Conservation (phyloP, 352 stramenopile species). For the Phytophthora podocarpi region DNA sequence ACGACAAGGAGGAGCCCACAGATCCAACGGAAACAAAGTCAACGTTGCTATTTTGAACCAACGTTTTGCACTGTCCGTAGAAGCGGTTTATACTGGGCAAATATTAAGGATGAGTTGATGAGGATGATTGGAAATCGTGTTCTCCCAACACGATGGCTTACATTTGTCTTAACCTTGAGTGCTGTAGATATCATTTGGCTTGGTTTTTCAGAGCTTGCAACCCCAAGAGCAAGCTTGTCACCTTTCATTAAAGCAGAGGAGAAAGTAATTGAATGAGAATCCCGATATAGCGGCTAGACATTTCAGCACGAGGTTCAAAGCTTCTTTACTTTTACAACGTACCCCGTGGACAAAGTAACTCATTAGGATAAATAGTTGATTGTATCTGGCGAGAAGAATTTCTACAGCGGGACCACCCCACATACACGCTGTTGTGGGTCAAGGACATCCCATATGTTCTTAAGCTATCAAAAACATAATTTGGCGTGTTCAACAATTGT, state of each 20-base stretch:
- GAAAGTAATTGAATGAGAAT: conserved; percentile 1
- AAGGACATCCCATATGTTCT: conserved; percentile 20
- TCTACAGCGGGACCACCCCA: conserved; percentile 25
- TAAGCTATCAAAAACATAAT: background rate
- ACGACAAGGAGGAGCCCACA: too few species aligned
- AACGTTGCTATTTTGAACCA: too few species aligned
- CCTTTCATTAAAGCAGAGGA: background rate
- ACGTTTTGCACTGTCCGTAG: background rate
- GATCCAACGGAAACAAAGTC: too few species aligned
- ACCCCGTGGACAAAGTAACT: background rate
- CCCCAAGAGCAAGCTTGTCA: too few species aligned
- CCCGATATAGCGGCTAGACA: conserved; percentile 24
- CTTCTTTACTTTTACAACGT: conserved; percentile 24
- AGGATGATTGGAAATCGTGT: background rate
- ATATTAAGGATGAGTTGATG: background rate
- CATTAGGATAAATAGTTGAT: conserved; percentile 21
- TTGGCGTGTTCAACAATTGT: background rate
- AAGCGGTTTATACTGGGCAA: background rate
- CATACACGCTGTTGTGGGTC: conserved; percentile 27
- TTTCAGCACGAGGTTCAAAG: conserved; percentile 28
- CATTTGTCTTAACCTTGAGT: background rate
- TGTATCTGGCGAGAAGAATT: conserved; percentile 34
- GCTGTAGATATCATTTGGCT: conserved; percentile 1
- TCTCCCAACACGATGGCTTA: background rate
- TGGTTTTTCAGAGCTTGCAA: conserved; percentile 1